These are phyloP conservation scores for Aspergillus vadensis DNA, from an alignment of 2,329 filamentous ascomycete genomes.

Conservation along the genomic window DNA sequence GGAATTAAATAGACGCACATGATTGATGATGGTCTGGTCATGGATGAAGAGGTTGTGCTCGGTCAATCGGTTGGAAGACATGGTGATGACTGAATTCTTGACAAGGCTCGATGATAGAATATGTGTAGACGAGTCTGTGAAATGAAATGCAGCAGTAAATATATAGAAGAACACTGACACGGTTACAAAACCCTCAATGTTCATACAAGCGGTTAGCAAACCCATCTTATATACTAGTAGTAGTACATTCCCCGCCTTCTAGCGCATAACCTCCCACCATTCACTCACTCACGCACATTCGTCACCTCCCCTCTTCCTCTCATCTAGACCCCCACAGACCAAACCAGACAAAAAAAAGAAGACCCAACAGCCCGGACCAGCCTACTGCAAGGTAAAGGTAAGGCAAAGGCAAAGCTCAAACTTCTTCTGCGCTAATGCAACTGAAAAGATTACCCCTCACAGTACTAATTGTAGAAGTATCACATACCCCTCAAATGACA, in stretches of 20 bases:
- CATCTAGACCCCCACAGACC: not conserved
- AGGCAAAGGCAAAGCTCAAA: not conserved
- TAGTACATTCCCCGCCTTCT: too few relatives aligned
- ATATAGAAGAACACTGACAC: not conserved
- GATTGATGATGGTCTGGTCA: not conserved
- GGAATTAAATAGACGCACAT: not conserved
- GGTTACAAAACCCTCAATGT: too few relatives aligned
- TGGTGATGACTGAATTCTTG: not conserved
- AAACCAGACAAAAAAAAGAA: not conserved
- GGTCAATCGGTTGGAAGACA: conserved; percentile 1
- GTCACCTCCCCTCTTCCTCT: too few relatives aligned
- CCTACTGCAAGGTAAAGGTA: too few relatives aligned
- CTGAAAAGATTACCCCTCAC: not conserved
- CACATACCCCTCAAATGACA: too few relatives aligned
- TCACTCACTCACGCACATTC: not conserved
- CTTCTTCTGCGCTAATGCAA: not conserved
- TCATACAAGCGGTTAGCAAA: too few relatives aligned
- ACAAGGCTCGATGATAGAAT: too few relatives aligned
- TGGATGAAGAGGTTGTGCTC: conserved; percentile 12
- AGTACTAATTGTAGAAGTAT: too few relatives aligned
- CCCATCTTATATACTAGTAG: too few relatives aligned
- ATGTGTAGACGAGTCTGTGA: not conserved
- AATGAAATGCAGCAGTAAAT: not conserved
- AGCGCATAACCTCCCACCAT: too few relatives aligned
- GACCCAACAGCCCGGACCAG: too few relatives aligned